These are phyloP conservation scores for Alloteropsis semialata DNA, from an alignment of 176 grass and related monocot species.

Conservation along the genomic window DNA sequence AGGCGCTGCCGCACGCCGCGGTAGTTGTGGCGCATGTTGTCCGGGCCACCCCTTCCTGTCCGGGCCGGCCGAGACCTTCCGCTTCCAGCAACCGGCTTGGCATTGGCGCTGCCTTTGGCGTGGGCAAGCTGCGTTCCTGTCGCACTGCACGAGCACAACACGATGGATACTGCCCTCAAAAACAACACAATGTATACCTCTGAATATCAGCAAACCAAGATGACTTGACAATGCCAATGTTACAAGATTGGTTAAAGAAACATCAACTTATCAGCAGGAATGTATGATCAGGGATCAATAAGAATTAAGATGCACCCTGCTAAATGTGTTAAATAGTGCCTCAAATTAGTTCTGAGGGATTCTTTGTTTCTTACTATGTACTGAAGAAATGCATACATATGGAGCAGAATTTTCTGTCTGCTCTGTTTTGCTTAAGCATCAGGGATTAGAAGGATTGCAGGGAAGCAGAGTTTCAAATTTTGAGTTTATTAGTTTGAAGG, in stretches of 20 bases:
- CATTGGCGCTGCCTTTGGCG: background rate
- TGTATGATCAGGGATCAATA: background rate
- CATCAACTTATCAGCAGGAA: background rate
- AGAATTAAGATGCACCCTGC: background rate
- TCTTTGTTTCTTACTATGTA: too few relatives aligned
- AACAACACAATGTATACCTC: background rate
- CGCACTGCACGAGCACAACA: slow-evolving; percentile 20
- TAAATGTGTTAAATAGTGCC: background rate
- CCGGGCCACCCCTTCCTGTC: slow-evolving; percentile 31
- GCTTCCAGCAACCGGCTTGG: background rate
- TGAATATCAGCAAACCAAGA: background rate
- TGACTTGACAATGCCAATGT: background rate
- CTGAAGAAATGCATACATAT: background rate
- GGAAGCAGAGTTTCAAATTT: background rate
- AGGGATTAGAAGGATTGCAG: background rate
- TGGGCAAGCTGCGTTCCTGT: slow-evolving; percentile 12
- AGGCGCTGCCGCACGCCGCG: slow-evolving; percentile 64
- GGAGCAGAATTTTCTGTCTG: background rate
- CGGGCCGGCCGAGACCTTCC: slow-evolving; percentile 6
- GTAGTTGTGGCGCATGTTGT: slow-evolving; percentile 42
- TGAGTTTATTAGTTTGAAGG: background rate
- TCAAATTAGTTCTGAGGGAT: background rate
- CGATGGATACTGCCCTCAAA: too few relatives aligned
- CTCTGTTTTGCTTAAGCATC: background rate
- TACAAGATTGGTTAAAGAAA: background rate